Evolutionary conservation across 805 yeast genomes (phyloP).

Genomic region (Tanozyma kutaoensis): DNA sequence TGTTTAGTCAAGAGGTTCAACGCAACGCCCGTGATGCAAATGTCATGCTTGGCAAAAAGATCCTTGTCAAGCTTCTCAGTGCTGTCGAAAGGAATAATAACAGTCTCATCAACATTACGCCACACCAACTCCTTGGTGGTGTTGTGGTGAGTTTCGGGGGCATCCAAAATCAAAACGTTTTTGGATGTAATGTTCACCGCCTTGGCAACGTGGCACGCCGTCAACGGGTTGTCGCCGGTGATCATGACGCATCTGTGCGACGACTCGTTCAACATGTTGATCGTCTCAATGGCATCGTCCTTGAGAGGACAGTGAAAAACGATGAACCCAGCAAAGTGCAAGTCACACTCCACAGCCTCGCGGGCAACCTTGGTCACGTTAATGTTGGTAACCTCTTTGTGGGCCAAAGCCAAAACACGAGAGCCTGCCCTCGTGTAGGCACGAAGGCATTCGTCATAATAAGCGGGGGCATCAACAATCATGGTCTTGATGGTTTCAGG

Average conservation of each 20-base stretch:
- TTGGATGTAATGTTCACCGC: conserved; percentile 82
- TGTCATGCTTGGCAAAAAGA: conserved; percentile 56
- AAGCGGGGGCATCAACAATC: conserved; percentile 55
- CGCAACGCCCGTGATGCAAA: conserved; percentile 92
- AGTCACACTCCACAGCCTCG: conserved; percentile 59
- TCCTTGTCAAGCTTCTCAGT: conserved; percentile 39
- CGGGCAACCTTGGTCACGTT: conserved; percentile 48
- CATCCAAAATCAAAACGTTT: conserved; percentile 76
- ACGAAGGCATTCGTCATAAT: conserved; percentile 77
- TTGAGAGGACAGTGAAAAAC: conserved; percentile 97
- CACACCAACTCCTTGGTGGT: conserved; percentile 45
- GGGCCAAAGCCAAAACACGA: conserved; percentile 91
- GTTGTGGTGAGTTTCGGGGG: conserved; percentile 58
- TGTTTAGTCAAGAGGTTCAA: conserved; percentile 53
- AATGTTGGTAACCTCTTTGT: conserved; percentile 51
- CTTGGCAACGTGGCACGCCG: conserved; percentile 95
- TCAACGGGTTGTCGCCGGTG: conserved; percentile 96
- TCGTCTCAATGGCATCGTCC: conserved; percentile 80
- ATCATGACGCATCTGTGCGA: conserved; percentile 95
- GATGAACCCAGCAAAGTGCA: conserved; percentile 81
- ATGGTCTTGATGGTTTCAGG: conserved; percentile 87
- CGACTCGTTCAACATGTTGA: conserved; percentile 86
- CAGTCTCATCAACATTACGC: conserved; percentile 68
- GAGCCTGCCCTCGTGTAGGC: conserved; percentile 91
- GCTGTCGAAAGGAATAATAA: conserved; percentile 53